Conservation (phyloP, 2,329 filamentous ascomycete genomes). For the Periconia macrospinosa region DNA sequence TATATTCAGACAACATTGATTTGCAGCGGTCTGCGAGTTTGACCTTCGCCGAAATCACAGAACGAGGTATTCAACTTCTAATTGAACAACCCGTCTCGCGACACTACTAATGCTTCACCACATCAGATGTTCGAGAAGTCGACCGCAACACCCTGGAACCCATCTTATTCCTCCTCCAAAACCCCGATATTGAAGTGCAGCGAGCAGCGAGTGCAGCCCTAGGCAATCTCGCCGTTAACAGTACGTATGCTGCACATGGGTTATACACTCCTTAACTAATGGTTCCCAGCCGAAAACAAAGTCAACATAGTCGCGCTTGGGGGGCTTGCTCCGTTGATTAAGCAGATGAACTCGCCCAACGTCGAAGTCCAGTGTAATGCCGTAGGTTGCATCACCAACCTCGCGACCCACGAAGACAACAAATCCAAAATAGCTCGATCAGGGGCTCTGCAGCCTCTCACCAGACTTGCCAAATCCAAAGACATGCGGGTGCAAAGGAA, state of each 20-base stretch:
- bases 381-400: slow-evolving; percentile 96
- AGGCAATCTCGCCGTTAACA: slow-evolving; percentile 95
- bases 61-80: slow-evolving; percentile 69
- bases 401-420: slow-evolving; percentile 98
- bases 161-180: slow-evolving; percentile 92
- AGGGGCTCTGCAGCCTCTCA: slow-evolving; percentile 87
- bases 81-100: slow-evolving; percentile 1
- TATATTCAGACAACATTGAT: slow-evolving; percentile 98
- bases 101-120: slow-evolving; percentile 16
- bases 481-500: slow-evolving; percentile 99
- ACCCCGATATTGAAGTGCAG: slow-evolving; percentile 95
- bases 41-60: slow-evolving; percentile 98
- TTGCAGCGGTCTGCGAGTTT: slow-evolving; percentile 95
- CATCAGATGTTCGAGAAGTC: slow-evolving; percentile 89
- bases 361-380: slow-evolving; percentile 99
- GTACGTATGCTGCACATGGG: slow-evolving; percentile 53
- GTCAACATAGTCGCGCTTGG: slow-evolving; percentile 92
- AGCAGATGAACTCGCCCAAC: slow-evolving; percentile 97
- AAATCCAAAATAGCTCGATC: slow-evolving; percentile 98
- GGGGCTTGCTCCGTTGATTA: slow-evolving; percentile 86
- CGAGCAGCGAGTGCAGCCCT: slow-evolving; percentile 93
- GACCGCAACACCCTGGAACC: slow-evolving; percentile 93
- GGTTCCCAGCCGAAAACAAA: slow-evolving; percentile 85
- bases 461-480: slow-evolving; percentile 90
- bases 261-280: slow-evolving; percentile 45